phyloP scores from a whole-genome alignment of 2,329 filamentous ascomycete species.

The Setomelanomma holmii region DNA sequence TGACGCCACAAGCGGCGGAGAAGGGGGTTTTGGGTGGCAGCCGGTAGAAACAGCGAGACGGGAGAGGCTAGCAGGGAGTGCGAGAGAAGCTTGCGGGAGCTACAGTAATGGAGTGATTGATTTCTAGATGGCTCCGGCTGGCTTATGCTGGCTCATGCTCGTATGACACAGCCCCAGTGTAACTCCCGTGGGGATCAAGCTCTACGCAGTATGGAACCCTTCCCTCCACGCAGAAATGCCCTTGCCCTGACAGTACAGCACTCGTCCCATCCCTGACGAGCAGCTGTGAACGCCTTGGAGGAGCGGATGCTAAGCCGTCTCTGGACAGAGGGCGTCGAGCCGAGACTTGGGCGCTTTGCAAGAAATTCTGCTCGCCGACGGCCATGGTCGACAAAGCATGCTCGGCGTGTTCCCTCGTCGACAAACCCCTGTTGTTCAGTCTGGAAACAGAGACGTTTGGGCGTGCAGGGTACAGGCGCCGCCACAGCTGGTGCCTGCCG shows the following conservation, averaged over 20 bases:
- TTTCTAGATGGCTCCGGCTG: constrained; percentile 39
- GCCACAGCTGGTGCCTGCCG: constrained; percentile 34
- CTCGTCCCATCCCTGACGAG: constrained; percentile 17
- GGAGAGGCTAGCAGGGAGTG: constrained; percentile 46
- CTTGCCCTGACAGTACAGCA: constrained; percentile 22
- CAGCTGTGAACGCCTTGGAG: background rate
- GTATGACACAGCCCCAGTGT: constrained; percentile 51
- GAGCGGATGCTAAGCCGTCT: constrained; percentile 6
- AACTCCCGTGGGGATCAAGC: constrained; percentile 46
- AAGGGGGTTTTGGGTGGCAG: constrained; percentile 36
- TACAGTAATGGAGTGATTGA: constrained; percentile 42
- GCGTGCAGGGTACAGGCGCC: constrained; percentile 35
- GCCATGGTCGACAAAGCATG: constrained; percentile 13
- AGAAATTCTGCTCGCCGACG: constrained; percentile 19
- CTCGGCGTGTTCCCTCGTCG: constrained; percentile 19
- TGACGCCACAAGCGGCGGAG: constrained; percentile 42
- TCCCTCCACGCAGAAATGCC: constrained; percentile 23
- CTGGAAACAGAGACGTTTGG: constrained; percentile 40
- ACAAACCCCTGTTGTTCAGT: constrained; percentile 22
- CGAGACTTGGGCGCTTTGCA: constrained; percentile 28
- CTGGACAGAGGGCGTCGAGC: constrained; percentile 20
- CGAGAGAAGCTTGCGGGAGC: constrained; percentile 46
- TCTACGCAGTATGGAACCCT: constrained; percentile 38
- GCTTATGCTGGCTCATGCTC: constrained; percentile 43
- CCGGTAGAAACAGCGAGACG: constrained; percentile 42